Conservation (phyloP, 805 yeast species). For the Hermanozyma aechmeae region DNA sequence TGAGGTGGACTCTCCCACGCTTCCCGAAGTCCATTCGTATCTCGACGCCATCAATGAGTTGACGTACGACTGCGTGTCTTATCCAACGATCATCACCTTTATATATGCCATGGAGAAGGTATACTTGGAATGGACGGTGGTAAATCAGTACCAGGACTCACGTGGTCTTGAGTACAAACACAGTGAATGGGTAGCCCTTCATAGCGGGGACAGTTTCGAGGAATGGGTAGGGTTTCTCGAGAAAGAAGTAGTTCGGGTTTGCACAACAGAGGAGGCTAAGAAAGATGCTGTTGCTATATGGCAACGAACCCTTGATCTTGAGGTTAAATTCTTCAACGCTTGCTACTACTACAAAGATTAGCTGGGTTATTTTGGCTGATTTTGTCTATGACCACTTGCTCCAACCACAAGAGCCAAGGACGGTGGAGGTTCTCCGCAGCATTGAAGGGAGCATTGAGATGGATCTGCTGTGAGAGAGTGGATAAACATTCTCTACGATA, state of each 20-base stretch:
- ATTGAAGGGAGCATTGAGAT: too few relatives aligned
- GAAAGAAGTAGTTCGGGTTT: slow-evolving; percentile 32
- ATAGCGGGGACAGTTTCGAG: slow-evolving; percentile 39
- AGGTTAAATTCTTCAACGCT: slow-evolving; percentile 37
- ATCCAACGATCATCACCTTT: slow-evolving; percentile 34
- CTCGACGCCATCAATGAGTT: slow-evolving; percentile 23
- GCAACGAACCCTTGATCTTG: slow-evolving; percentile 26
- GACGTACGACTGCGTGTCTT: slow-evolving; percentile 16
- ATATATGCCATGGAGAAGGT: slow-evolving; percentile 41
- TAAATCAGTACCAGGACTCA: slow-evolving; percentile 19
- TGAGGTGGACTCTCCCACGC: slow-evolving; percentile 6
- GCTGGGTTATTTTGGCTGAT: too few relatives aligned
- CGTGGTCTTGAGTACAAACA: slow-evolving; percentile 31
- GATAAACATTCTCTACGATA: too few relatives aligned
- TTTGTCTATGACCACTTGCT: too few relatives aligned
- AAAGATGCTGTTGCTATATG: slow-evolving; percentile 16
- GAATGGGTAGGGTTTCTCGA: slow-evolving; percentile 40
- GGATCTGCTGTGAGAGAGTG: too few relatives aligned
- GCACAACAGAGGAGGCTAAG: slow-evolving; percentile 13
- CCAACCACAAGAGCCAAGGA: too few relatives aligned
- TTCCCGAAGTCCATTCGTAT: slow-evolving; percentile 31
- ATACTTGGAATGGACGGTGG: slow-evolving; percentile 48
- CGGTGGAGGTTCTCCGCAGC: too few relatives aligned
- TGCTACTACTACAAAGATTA: slow-evolving; percentile 23
- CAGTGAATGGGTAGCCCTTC: slow-evolving; percentile 44